Percentiles rank a stretch among this genome's conserved stretches.
phyloP scores from a whole-genome alignment of 306 rosid genomes.

The Ormosia semicastrata region DNA sequence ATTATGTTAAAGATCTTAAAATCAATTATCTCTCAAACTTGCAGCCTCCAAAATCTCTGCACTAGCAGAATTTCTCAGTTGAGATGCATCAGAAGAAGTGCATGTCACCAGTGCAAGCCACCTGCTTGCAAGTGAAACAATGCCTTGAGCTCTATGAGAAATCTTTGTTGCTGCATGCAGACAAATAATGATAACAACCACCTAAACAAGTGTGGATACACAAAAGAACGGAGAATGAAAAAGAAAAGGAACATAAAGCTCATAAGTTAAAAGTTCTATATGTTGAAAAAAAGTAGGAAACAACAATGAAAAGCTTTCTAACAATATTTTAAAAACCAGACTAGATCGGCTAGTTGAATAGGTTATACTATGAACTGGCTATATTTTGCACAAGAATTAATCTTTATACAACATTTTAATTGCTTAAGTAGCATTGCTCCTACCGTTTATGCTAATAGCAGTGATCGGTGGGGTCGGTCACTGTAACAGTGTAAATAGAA shows the following conservation, averaged over 20 bases:
- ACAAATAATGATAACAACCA: slow-evolving; percentile 69
- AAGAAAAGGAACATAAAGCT: not conserved
- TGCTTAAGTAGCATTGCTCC: too few species aligned
- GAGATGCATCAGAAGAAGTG: slow-evolving; percentile 50
- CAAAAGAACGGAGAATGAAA: slow-evolving; percentile 24
- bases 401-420: too few species aligned
- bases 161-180: slow-evolving; percentile 80
- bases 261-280: too few species aligned
- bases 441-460: too few species aligned
- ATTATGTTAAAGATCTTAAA: not conserved
- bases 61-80: slow-evolving; percentile 42
- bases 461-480: too few species aligned
- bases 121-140: slow-evolving; percentile 71
- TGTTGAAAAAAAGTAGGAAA: too few species aligned
- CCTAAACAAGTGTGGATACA: slow-evolving; percentile 82
- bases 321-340: too few species aligned
- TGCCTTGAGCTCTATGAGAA: slow-evolving; percentile 80
- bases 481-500: too few species aligned
- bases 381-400: too few species aligned
- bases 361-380: too few species aligned
- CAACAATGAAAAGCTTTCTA: too few species aligned
- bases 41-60: slow-evolving; percentile 39
- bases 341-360: too few species aligned
- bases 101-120: slow-evolving; percentile 79
- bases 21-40: not conserved